Evolutionary conservation across 2,329 filamentous ascomycete genomes (phyloP).

Genomic region (Chaetomium sp.): DNA sequence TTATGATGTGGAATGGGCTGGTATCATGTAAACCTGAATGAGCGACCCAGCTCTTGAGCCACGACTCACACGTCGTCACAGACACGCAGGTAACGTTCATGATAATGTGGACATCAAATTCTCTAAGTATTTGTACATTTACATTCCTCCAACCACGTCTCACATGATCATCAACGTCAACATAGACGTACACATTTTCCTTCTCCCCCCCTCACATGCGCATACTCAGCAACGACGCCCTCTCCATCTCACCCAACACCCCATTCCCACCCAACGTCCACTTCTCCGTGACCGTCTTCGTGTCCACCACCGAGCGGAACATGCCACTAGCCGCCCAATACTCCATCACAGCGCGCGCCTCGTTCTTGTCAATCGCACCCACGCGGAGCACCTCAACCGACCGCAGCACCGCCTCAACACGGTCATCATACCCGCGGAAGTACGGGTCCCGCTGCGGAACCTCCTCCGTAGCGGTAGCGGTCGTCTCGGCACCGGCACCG

Average conservation of each 20-base stretch:
- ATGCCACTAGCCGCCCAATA: slow-evolving; percentile 89
- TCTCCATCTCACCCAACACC: slow-evolving; percentile 79
- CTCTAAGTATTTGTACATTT: no score
- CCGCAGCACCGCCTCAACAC: slow-evolving; percentile 47
- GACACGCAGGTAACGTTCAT: no score
- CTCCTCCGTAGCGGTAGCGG: slow-evolving; percentile 14
- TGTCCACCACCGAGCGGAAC: slow-evolving; percentile 62
- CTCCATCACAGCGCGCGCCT: slow-evolving; percentile 77
- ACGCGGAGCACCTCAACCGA: slow-evolving; percentile 50
- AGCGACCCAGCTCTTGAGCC: no score
- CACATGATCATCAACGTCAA: no score
- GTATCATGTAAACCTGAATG: no score
- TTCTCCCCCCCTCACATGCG: slow-evolving; percentile 33
- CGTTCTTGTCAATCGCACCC: slow-evolving; percentile 62
- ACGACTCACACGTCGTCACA: no score
- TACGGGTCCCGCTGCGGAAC: slow-evolving; percentile 45
- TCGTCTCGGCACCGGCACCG: not conserved
- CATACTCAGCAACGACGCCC: slow-evolving; percentile 48
- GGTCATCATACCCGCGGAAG: slow-evolving; percentile 49
- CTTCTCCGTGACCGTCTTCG: slow-evolving; percentile 67
- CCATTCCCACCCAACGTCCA: slow-evolving; percentile 79
- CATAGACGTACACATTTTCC: no score
- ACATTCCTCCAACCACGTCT: no score
- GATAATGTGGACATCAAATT: no score
- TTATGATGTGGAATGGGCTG: no score